A percentile compares a stretch with the other conserved stretches of the same genome.
These are phyloP conservation scores for Rhizopogon vinicolor DNA, from an alignment of 768 basidiomycete genomes.

Conservation along the genomic window DNA sequence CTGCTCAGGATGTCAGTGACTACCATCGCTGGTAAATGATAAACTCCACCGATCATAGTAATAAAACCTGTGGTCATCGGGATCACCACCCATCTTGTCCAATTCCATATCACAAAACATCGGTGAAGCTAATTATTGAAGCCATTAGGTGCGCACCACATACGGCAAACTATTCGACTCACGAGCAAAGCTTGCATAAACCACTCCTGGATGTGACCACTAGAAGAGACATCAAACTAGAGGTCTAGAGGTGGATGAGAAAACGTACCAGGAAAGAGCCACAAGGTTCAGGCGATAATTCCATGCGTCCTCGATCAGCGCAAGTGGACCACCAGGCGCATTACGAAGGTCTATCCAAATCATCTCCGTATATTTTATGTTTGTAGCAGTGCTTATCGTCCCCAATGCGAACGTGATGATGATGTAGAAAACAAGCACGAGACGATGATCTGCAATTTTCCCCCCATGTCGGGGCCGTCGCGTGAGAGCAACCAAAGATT, in stretches of 20 bases:
- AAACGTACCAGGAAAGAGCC: conserved; percentile 10
- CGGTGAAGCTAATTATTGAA: background rate
- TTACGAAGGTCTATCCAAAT: conserved; percentile 29
- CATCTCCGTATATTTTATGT: conserved; percentile 24
- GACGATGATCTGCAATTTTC: background rate
- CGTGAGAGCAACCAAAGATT: conserved; percentile 8
- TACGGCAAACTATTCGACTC: background rate
- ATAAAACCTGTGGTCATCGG: conserved; percentile 12
- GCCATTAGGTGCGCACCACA: background rate
- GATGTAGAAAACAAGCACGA: conserved; percentile 15
- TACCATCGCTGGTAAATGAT: background rate
- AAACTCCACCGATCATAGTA: conserved; percentile 10
- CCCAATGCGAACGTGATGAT: conserved; percentile 21
- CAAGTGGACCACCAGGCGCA: conserved; percentile 7
- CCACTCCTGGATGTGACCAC: conserved; percentile 27
- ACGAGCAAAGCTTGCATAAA: conserved; percentile 22
- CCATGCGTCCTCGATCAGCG: conserved; percentile 10
- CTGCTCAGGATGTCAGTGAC: conserved; percentile 1
- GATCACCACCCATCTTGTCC: conserved; percentile 9
- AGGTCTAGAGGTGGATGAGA: background rate
- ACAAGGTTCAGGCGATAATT: conserved; percentile 16
- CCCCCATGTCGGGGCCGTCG: background rate
- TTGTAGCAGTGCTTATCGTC: conserved; percentile 19
- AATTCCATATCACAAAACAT: conserved; percentile 12
- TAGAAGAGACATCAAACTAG: background rate